Evolutionary conservation across 129 eudicot species (phyloP).

Genomic region (Kitagawia praeruptora): DNA sequence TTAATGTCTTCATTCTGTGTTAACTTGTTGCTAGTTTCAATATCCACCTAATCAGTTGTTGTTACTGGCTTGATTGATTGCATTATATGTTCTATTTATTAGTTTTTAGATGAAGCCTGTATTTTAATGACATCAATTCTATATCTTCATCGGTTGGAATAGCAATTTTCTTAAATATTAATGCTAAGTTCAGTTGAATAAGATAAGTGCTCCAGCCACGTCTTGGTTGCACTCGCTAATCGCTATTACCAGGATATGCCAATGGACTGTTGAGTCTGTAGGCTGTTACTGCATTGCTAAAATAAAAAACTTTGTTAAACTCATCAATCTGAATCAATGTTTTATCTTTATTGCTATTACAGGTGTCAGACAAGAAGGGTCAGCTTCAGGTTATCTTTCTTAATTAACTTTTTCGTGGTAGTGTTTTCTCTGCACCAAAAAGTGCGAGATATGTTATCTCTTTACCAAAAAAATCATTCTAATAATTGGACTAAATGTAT

Average conservation of each 20-base stretch:
- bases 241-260: neutral
- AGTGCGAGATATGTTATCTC: neutral
- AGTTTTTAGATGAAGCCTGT: neutral
- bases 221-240: neutral
- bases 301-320: neutral
- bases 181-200: neutral
- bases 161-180: neutral
- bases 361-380: slow-evolving; percentile 29
- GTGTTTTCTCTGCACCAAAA: neutral
- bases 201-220: neutral
- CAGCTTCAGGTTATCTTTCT: slow-evolving; percentile 27
- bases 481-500: neutral
- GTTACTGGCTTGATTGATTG: neutral
- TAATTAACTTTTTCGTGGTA: neutral
- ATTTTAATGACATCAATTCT: neutral
- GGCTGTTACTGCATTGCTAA: slow-evolving; percentile 1
- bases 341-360: slow-evolving; percentile 6
- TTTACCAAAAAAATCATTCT: neutral
- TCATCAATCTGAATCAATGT: neutral
- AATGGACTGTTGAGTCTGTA: slow-evolving; percentile 4
- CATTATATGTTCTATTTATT: neutral
- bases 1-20: neutral
- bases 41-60: neutral
- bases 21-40: neutral
- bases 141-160: neutral